Conservation (phyloP, 1,139 yeast genomes). For the Suhomyces taliae region DNA sequence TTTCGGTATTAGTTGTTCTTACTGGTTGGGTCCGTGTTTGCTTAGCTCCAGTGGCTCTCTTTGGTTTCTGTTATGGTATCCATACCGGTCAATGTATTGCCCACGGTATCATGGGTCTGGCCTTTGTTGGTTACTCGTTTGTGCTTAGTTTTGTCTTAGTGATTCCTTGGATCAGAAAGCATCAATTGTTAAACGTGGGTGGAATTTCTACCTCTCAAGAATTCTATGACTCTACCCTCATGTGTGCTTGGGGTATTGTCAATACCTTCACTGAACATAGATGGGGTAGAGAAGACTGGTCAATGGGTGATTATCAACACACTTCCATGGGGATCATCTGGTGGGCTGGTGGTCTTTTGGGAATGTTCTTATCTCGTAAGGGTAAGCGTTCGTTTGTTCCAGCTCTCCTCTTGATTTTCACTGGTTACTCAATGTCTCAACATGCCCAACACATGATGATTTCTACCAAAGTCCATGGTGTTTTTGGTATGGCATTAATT, state of each 20-base stretch:
- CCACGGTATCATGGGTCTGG: slow-evolving; percentile 94
- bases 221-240: slow-evolving; percentile 75
- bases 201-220: slow-evolving; percentile 66
- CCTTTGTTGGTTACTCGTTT: slow-evolving; percentile 79
- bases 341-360: slow-evolving; percentile 93
- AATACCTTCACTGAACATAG: slow-evolving; percentile 95
- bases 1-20: slow-evolving; percentile 47
- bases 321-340: slow-evolving; percentile 94
- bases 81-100: slow-evolving; percentile 92
- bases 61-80: slow-evolving; percentile 74
- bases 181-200: slow-evolving; percentile 15
- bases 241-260: slow-evolving; percentile 88
- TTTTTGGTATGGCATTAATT: slow-evolving; percentile 82
- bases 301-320: slow-evolving; percentile 89
- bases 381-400: slow-evolving; percentile 77
- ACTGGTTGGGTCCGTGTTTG: slow-evolving; percentile 72
- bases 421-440: slow-evolving; percentile 93
- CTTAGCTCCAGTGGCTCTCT: slow-evolving; percentile 78
- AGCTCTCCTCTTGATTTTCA: slow-evolving; percentile 73
- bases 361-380: slow-evolving; percentile 68
- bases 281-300: slow-evolving; percentile 88
- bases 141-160: slow-evolving; percentile 63
- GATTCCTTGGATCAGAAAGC: slow-evolving; percentile 64
- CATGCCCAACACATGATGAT: slow-evolving; percentile 74
- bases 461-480: slow-evolving; percentile 81